Conservation (phyloP, 148 eudicot genomes). For the Fallopia convolvulus region DNA sequence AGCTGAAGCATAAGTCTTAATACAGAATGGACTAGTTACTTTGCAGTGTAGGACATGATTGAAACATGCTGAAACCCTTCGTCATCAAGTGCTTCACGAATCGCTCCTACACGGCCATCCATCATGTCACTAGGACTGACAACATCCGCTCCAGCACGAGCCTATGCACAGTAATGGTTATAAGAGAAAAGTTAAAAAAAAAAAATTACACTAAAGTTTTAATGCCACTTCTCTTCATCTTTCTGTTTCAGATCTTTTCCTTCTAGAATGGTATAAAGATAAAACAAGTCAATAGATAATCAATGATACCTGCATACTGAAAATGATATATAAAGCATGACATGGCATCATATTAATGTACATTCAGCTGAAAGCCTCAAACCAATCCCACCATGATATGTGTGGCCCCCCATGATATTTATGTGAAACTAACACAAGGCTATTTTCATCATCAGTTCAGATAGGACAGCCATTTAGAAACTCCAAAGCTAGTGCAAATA, state of each 20-base stretch:
- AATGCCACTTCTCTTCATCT: not conserved
- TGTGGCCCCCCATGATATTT: not conserved
- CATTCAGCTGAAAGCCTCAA: not conserved
- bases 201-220: too few relatives aligned
- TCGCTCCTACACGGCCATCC: constrained; percentile 98
- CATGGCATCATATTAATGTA: not conserved
- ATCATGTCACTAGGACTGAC: constrained; percentile 99
- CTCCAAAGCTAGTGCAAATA: not conserved
- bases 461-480: not conserved
- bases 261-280: not conserved
- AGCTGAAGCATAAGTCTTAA: not conserved
- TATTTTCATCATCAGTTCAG: not conserved
- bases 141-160: constrained; percentile 97
- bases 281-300: not conserved
- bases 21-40: constrained; percentile 33
- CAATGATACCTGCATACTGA: not conserved
- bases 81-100: constrained; percentile 87
- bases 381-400: too few relatives aligned
- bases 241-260: not conserved
- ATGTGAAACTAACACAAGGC: not conserved
- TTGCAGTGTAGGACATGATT: constrained; percentile 97
- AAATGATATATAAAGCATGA: not conserved
- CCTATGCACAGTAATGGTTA: constrained; percentile 30
- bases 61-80: constrained; percentile 85
- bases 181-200: not conserved